These are phyloP conservation scores for Boletus sp. DNA, from an alignment of 768 basidiomycete species.

Conservation along the genomic window DNA sequence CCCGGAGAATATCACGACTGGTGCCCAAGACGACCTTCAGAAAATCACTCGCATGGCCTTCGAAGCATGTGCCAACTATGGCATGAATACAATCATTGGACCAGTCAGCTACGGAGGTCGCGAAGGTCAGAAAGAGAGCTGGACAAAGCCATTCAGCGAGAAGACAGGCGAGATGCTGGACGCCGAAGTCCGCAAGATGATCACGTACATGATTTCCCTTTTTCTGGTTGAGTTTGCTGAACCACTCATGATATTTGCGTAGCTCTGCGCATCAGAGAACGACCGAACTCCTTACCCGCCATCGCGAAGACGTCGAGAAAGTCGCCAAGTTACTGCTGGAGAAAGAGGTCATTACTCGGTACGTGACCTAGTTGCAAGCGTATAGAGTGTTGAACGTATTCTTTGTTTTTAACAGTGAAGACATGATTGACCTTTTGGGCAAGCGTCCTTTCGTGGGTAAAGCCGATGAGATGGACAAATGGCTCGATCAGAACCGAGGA, in stretches of 20 bases:
- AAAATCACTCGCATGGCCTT: conserved; percentile 99
- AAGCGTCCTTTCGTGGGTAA: conserved; percentile 77
- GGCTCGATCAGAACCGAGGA: conserved; percentile 80
- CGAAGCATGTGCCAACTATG: conserved; percentile 92
- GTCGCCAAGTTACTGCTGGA: conserved; percentile 87
- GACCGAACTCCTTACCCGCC: conserved; percentile 70
- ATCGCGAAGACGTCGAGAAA: conserved; percentile 88
- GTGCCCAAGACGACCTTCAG: conserved; percentile 96
- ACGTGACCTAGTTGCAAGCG: conserved; percentile 20
- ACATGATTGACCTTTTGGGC: conserved; percentile 81
- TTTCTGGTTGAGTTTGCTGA: background rate
- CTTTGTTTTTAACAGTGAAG: conserved; percentile 52
- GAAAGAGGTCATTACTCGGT: conserved; percentile 95
- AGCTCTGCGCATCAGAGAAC: conserved; percentile 83
- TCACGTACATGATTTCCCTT: conserved; percentile 50
- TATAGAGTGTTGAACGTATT: background rate
- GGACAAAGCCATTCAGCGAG: conserved; percentile 98
- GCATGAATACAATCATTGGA: conserved; percentile 93
- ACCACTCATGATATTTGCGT: conserved; percentile 9
- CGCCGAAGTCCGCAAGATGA: conserved; percentile 91
- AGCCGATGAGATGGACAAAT: conserved; percentile 93
- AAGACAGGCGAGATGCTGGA: conserved; percentile 95
- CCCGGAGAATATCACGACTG: conserved; percentile 87
- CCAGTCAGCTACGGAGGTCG: conserved; percentile 96
- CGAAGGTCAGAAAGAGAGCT: conserved; percentile 76